Conservation (phyloP, 768 basidiomycete genomes). For the Pleurotus pulmonarius region DNA sequence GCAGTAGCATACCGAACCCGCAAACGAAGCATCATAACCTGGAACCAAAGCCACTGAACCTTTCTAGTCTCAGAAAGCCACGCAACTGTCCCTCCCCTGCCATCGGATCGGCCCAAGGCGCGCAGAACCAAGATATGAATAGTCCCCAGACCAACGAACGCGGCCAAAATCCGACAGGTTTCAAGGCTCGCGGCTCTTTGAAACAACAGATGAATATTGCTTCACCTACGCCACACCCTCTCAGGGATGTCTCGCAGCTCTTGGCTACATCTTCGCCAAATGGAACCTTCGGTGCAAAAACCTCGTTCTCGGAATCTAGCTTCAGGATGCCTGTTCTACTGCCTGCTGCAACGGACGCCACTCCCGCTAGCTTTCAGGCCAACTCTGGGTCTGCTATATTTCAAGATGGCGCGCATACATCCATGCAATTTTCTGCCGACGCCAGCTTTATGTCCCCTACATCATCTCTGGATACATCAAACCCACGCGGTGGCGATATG, state of each 20-base stretch:
- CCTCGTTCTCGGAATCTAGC: not conserved
- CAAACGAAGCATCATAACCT: slow-evolving; percentile 1
- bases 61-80: slow-evolving; percentile 4
- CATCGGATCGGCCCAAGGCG: not conserved
- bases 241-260: not conserved
- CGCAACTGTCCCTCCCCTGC: not conserved
- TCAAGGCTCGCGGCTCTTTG: not conserved
- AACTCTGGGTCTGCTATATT: not conserved
- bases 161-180: not conserved
- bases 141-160: not conserved
- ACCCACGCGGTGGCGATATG: not conserved
- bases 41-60: slow-evolving; percentile 3
- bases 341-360: not conserved
- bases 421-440: not conserved
- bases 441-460: not conserved
- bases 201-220: not conserved
- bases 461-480: not conserved
- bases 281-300: not conserved
- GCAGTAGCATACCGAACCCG: not conserved
- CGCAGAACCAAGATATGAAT: not conserved
- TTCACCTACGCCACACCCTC: not conserved
- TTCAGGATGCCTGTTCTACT: not conserved
- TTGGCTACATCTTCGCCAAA: not conserved
- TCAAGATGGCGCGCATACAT: slow-evolving; percentile 1
- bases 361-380: not conserved